Conservation (phyloP, 805 yeast species). For the Lipomyces sp. region DNA sequence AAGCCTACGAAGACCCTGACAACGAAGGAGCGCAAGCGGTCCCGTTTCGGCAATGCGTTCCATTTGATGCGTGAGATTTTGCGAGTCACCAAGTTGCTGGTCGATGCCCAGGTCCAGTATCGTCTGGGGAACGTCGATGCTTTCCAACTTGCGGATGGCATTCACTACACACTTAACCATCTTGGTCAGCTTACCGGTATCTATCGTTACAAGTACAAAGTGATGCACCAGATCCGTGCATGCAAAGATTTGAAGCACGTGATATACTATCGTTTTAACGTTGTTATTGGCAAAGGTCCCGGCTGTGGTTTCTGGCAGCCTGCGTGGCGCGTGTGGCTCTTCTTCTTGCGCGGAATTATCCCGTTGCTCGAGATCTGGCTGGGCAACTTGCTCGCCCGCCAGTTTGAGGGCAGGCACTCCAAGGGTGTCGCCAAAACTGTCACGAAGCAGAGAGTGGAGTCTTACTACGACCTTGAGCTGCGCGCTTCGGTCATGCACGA, state of each 20-base stretch:
- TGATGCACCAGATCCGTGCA: constrained; percentile 96
- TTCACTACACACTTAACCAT: constrained; percentile 86
- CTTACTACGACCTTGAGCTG: constrained; percentile 88
- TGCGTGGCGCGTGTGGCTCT: constrained; percentile 95
- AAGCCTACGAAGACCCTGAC: constrained; percentile 96
- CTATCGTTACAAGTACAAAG: constrained; percentile 93
- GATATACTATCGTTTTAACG: constrained; percentile 79
- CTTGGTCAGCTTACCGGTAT: constrained; percentile 95
- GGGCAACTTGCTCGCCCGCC: constrained; percentile 85
- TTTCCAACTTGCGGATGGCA: constrained; percentile 90
- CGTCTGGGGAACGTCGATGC: constrained; percentile 89
- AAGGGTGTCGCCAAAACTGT: constrained; percentile 91
- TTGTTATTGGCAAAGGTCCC: constrained; percentile 91
- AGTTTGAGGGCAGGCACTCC: constrained; percentile 90
- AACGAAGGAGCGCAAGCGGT: constrained; percentile 92
- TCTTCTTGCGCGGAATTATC: constrained; percentile 83
- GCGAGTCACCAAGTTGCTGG: constrained; percentile 76
- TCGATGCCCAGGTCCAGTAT: constrained; percentile 90
- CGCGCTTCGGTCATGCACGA: constrained; percentile 95
- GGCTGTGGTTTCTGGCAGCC: constrained; percentile 99
- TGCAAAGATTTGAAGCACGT: constrained; percentile 94
- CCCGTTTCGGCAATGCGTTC: constrained; percentile 94
- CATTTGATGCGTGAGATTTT: constrained; percentile 88
- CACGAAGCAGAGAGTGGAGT: constrained; percentile 92
- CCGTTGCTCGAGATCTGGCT: constrained; percentile 94